These are phyloP conservation scores for Craspedostauros australis DNA, from an alignment of 108 stramenopile genomes.

Conservation along the genomic window DNA sequence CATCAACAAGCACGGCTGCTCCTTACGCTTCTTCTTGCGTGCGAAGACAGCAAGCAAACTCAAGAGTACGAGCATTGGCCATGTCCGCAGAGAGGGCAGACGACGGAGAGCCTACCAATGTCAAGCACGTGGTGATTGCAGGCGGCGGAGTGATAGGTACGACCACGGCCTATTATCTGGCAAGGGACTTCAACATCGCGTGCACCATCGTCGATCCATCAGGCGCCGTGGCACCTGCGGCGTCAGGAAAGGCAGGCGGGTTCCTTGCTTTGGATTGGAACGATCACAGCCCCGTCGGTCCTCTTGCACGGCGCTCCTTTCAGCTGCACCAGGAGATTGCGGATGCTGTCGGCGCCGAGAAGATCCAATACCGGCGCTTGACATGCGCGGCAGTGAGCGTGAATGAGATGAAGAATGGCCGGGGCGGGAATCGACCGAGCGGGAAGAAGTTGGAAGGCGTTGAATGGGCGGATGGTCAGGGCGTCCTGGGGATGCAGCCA, in stretches of 20 bases:
- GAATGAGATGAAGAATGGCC: constrained; percentile 1
- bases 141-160: constrained; percentile 70
- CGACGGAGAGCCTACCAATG: no score
- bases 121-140: constrained; percentile 53
- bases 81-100: no score
- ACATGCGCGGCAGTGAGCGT: constrained; percentile 43
- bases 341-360: constrained; percentile 30
- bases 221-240: constrained; percentile 54
- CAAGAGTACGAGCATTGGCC: no score
- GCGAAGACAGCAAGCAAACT: no score
- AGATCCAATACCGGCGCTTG: constrained; percentile 51
- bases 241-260: constrained; percentile 78
- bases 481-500: constrained; percentile 18
- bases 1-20: no score
- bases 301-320: constrained; percentile 52
- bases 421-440: not conserved
- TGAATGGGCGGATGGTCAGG: constrained; percentile 38
- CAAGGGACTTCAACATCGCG: constrained; percentile 30
- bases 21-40: no score
- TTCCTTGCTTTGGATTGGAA: constrained; percentile 79
- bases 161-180: constrained; percentile 59
- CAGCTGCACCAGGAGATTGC: constrained; percentile 66
- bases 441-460: constrained; percentile 39
- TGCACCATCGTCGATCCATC: constrained; percentile 52
- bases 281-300: constrained; percentile 27